phyloP scores from a whole-genome alignment of 2,329 filamentous ascomycete genomes.

The Cladosporium sp. region DNA sequence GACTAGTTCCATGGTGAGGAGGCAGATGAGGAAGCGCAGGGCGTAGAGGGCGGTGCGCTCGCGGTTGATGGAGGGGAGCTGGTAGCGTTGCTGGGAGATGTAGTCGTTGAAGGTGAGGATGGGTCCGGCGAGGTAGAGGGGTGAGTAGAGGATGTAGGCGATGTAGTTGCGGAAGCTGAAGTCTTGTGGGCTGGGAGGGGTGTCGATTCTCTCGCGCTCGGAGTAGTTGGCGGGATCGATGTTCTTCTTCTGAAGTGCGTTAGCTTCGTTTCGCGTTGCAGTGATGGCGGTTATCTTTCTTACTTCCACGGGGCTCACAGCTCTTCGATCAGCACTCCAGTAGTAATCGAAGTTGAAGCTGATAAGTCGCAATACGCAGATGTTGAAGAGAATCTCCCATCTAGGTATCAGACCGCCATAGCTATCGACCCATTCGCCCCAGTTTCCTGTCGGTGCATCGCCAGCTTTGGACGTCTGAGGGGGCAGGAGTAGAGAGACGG shows the following conservation, averaged over 20 bases:
- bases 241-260: slow-evolving; percentile 92
- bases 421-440: slow-evolving; percentile 73
- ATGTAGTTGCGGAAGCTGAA: slow-evolving; percentile 85
- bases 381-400: slow-evolving; percentile 98
- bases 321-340: slow-evolving; percentile 74
- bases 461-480: slow-evolving; percentile 41
- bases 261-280: slow-evolving; percentile 50
- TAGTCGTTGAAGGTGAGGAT: slow-evolving; percentile 99
- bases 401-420: slow-evolving; percentile 81
- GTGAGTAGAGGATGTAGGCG: slow-evolving; percentile 87
- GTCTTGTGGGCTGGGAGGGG: slow-evolving; percentile 69
- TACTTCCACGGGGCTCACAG: slow-evolving; percentile 78
- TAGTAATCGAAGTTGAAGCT: slow-evolving; percentile 98
- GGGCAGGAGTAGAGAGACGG: slow-evolving; percentile 58
- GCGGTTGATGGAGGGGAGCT: slow-evolving; percentile 66
- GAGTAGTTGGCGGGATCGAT: slow-evolving; percentile 84
- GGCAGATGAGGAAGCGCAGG: slow-evolving; percentile 74
- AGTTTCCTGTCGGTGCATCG: slow-evolving; percentile 46
- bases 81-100: slow-evolving; percentile 79
- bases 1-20: slow-evolving; percentile 88
- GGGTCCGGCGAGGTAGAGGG: slow-evolving; percentile 87
- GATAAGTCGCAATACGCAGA: slow-evolving; percentile 87
- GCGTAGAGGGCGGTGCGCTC: slow-evolving; percentile 76
- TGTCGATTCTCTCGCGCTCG: slow-evolving; percentile 80
- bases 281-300: slow-evolving; percentile 46